A percentile compares a stretch with the other conserved stretches of the same genome.
Evolutionary conservation across 352 stramenopile species (phyloP).

Genomic region (Plasmopara muralis): DNA sequence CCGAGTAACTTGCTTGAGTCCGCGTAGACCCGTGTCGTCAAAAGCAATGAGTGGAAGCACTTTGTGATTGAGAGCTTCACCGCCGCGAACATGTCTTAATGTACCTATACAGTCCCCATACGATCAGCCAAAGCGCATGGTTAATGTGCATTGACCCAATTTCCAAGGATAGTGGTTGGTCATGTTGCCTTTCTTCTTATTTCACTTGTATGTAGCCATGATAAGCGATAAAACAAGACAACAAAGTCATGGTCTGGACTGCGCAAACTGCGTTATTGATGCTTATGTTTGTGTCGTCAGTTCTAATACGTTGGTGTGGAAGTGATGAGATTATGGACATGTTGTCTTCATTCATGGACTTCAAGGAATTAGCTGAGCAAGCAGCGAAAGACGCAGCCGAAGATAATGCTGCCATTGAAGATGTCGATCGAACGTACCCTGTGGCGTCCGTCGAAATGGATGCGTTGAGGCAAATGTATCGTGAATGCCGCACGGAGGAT

Average conservation of each 20-base stretch:
- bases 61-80: slow-evolving; percentile 5
- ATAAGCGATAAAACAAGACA: background rate
- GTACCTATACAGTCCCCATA: slow-evolving; percentile 21
- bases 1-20: slow-evolving; percentile 27
- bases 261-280: slow-evolving; percentile 5
- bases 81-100: slow-evolving; percentile 3
- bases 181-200: slow-evolving; percentile 1
- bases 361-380: slow-evolving; percentile 24
- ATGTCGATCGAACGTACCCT: slow-evolving; percentile 49
- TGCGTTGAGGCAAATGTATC: slow-evolving; percentile 39
- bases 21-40: slow-evolving; percentile 15
- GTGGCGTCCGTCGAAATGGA: slow-evolving; percentile 37
- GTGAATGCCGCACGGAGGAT: slow-evolving; percentile 35
- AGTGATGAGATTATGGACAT: slow-evolving; percentile 30
- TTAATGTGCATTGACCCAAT: slow-evolving; percentile 7
- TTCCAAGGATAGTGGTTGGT: slow-evolving; percentile 2
- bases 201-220: background rate
- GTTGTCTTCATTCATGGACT: slow-evolving; percentile 32
- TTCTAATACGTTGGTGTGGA: slow-evolving; percentile 3
- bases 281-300: background rate
- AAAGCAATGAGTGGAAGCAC: slow-evolving; percentile 2
- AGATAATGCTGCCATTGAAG: slow-evolving; percentile 5
- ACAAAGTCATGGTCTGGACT: slow-evolving; percentile 2
- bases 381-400: slow-evolving; percentile 9
- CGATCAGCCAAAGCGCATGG: slow-evolving; percentile 14